Base-by-base conservation (phyloP, 768 basidiomycete species). In the Phallus indusiatus region DNA sequence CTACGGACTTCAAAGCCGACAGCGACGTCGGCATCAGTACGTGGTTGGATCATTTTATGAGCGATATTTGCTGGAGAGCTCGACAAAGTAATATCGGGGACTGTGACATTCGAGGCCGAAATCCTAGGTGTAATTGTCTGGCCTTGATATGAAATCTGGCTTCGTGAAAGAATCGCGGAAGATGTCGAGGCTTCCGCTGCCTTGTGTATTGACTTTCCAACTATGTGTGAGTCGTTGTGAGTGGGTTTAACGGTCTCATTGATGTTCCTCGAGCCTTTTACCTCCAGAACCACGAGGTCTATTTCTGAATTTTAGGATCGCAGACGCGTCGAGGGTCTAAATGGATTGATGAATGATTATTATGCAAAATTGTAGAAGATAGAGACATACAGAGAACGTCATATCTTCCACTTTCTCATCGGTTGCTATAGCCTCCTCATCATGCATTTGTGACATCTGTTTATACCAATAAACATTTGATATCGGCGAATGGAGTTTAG, bases 141-240 rank as follows among this genome's bases (percentile, higher is more conserved):
- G 28, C 28, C 28, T 7, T 28, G 28, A 7, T 28, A 28, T 28
- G 28, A 28, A 28, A 28, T 7, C 28, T 28, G 28, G 28, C 28
- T 28, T 28, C 28, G 28, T 28, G 28, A 28, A 28, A 28, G 7
- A 28, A 28, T 9, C 47, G 47, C 51, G 21, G 51, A 53, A 53
- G 22, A 5, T 53, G 11, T 47, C 46, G 22, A 33, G 57, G 57
- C 22, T 51, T 59, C 49, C 14, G 57, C 57, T 11, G 57, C 57
- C 24, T 59, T 59, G 49, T 59, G 57, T n/a, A 59, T 59, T 3
- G 57, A 59, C 33, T 59, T 59, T 18, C 57, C 57, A 18, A 33
- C 57, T 59, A 42, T 28, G 28, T 28, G 28, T 28, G 28, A n/a
- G 28, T 28, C 4, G 28, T 28, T 28, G 28, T 28, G 7, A 28